Evolutionary conservation across 2,329 filamentous ascomycete species (phyloP).

Genomic region (Verticillium nonalfalfae): DNA sequence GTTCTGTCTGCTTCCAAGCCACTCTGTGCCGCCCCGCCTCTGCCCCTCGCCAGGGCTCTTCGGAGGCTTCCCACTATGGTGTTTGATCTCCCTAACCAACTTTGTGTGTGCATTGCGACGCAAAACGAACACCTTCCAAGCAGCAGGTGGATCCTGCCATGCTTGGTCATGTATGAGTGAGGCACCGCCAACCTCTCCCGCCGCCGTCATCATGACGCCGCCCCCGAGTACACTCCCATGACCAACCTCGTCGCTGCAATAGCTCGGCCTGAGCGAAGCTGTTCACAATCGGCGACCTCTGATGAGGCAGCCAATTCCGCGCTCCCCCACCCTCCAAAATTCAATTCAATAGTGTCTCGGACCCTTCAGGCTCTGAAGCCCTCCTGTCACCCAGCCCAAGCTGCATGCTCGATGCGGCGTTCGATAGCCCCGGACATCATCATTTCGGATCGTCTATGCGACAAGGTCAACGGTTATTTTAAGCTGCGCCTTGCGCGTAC

Average conservation of each 20-base stretch:
- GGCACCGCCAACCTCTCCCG: neutral
- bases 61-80: neutral
- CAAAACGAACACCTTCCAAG: neutral
- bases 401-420: neutral
- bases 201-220: neutral
- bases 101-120: neutral
- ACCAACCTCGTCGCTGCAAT: neutral
- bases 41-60: neutral
- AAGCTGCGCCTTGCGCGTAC: neutral
- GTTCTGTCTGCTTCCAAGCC: neutral
- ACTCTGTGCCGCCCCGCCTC: neutral
- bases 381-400: neutral
- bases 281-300: neutral
- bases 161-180: neutral
- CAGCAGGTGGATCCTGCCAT: neutral
- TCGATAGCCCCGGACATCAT: neutral
- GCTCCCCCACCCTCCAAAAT: neutral
- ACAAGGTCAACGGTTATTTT: neutral
- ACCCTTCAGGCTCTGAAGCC: neutral
- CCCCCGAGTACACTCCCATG: neutral
- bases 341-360: neutral
- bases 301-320: neutral
- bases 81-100: neutral
- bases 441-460: neutral
- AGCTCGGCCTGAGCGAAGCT: neutral